phyloP scores from a whole-genome alignment of 495 filamentous ascomycete genomes.

The Aspergillus saccharolyticus region DNA sequence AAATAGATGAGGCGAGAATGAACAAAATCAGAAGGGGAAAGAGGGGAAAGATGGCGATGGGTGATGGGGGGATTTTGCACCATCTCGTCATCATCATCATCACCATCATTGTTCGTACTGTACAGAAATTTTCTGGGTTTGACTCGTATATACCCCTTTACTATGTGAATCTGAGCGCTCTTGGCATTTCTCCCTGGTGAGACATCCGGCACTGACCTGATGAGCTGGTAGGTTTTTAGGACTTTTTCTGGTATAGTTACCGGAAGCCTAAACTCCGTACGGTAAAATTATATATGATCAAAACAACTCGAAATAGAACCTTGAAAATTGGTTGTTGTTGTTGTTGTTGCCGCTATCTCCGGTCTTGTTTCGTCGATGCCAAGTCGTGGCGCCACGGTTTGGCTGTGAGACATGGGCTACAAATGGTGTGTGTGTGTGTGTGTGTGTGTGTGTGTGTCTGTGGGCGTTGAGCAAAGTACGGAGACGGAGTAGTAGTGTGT shows the following conservation, averaged over 20 bases:
- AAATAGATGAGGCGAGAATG: too few species aligned
- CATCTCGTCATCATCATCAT: neutral
- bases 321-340: too few species aligned
- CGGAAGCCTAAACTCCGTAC: neutral
- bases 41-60: neutral
- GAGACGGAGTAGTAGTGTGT: too few species aligned
- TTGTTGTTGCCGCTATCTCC: too few species aligned
- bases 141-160: neutral
- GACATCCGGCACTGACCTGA: neutral
- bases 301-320: too few species aligned
- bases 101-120: neutral
- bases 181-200: neutral
- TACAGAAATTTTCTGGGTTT: neutral
- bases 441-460: neutral
- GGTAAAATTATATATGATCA: neutral
- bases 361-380: neutral
- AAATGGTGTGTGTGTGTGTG: neutral
- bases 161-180: neutral
- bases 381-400: neutral
- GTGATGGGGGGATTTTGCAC: neutral
- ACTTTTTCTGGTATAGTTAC: neutral
- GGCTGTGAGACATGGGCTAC: neutral
- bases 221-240: neutral
- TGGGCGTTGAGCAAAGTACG: too few species aligned
- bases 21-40: neutral